A percentile compares a stretch with the other conserved stretches of the same genome.
Evolutionary conservation across 2,329 filamentous ascomycete species (phyloP).

Genomic region (Tothia fuscella): DNA sequence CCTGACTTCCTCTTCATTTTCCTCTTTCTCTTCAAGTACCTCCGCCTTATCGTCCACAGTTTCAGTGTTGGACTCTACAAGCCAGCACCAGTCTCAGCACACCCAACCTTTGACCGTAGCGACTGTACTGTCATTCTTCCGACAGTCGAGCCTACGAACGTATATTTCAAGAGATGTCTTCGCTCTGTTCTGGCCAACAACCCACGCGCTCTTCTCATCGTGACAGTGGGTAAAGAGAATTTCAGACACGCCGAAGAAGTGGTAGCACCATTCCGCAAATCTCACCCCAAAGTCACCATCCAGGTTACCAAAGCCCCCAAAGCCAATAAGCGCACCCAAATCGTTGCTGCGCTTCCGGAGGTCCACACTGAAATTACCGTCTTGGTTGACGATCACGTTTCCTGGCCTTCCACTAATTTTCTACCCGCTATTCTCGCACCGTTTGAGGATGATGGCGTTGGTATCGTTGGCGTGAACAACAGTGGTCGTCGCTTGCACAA

Average conservation of each 20-base stretch:
- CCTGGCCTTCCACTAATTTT: slow-evolving; percentile 35
- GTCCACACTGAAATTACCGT: slow-evolving; percentile 33
- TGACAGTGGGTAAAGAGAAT: slow-evolving; percentile 29
- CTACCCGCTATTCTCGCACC: slow-evolving; percentile 32
- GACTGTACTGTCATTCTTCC: slow-evolving; percentile 43
- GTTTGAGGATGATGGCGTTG: slow-evolving; percentile 12
- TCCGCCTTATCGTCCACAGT: slow-evolving; percentile 33
- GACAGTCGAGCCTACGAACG: slow-evolving; percentile 34
- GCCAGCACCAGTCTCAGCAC: slow-evolving; percentile 18
- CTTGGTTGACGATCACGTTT: slow-evolving; percentile 41
- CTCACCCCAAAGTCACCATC: slow-evolving; percentile 17
- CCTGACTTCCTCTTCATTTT: slow-evolving; percentile 18
- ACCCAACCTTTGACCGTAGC: slow-evolving; percentile 21
- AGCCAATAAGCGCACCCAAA: slow-evolving; percentile 39
- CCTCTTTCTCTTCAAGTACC: slow-evolving; percentile 36
- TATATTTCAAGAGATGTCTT: slow-evolving; percentile 32
- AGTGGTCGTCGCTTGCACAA: slow-evolving; percentile 4
- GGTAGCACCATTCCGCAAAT: slow-evolving; percentile 2
- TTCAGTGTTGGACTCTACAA: slow-evolving; percentile 30
- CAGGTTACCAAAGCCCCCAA: slow-evolving; percentile 20
- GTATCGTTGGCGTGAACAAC: slow-evolving; percentile 12
- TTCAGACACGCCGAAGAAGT: slow-evolving; percentile 10
- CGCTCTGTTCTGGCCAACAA: slow-evolving; percentile 27
- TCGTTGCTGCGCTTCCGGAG: slow-evolving; percentile 27
- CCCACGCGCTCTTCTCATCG: slow-evolving; percentile 31